Base-by-base conservation (phyloP, 2,329 filamentous ascomycete species). In the Plectosphaerella plurivora region DNA sequence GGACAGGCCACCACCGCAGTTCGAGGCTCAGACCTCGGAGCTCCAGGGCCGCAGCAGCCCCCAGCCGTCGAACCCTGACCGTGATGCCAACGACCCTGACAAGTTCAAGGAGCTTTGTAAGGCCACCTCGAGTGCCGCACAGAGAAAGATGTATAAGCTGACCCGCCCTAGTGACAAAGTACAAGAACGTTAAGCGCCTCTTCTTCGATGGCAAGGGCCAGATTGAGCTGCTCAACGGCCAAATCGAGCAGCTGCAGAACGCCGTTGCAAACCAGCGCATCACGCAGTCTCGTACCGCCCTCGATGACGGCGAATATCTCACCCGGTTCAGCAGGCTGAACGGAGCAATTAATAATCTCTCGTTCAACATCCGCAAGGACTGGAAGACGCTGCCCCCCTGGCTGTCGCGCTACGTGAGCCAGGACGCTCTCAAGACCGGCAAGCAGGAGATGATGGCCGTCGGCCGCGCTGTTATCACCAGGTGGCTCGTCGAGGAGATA, bases 381-480 rank as follows among this genome's bases (percentile, higher is more conserved):
- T 99, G 94, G 94, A 84, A 83, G 56, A 76, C 77, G 35, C 78
- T 97, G 51, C 94, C 94, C 0, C 66, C 77, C 6, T 97, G 91
- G 91, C 76, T 99, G 45, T 81, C 84, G 51, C 79, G 79, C 22
- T 89, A 85, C 51, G 89, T 96, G 58, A 97, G 93, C 67, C 79
- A 87, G 50, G 92, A 96, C 62, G 93, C 91, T 1, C 78, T 95
- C 51, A 83, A 86, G 61, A 91, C 87, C 10, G 94, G 92, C 55
- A 96, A 92, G 65, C 92, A 97, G 68, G 94, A 99, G 70, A 99
- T 99, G 94, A 97, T 91, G 7, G 92, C 92, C 5, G 88, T 96
- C 22, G 94, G 94, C 15, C 84, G 93, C 51, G 91, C 93, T 12
- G 84, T 92, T 58, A 91, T 99, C 60, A 89, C 89, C 25, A 83